Base-by-base conservation (phyloP, 2,329 filamentous ascomycete genomes). In the Alternaria arbusti region DNA sequence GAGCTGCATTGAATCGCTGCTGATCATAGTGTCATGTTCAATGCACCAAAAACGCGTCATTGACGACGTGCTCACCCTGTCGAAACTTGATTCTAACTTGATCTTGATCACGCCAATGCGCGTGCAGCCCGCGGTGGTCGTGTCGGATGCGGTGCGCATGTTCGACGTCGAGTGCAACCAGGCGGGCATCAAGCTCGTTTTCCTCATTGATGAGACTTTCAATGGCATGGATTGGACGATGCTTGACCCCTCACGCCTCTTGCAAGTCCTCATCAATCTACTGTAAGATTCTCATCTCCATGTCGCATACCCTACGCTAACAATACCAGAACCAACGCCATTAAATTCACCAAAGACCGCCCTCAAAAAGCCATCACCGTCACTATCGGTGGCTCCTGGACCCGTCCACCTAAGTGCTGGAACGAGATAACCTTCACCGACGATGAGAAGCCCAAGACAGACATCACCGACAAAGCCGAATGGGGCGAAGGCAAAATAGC, bases 1-100 rank as follows among this genome's bases (percentile, higher is more conserved):
- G 15, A 68, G 59, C 8, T 74, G 72, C 44, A 71, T 76, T 12
- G 79, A 81, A 12, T 73, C 74, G 6, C 47, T 76, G 3, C 67
- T 77, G 22, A 76, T 81, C 3, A 76, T 76, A 22, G 65, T 76
- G 0, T 71, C 71, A 3, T 83, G 81, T 61, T 78, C 80, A 1
- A 64, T 74, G 15, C 81, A 83, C 63, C 80, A 82, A 61, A 80
- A 80, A 62, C 76, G 73, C 11, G 69, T 76, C 12, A 78, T 83
- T 6, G 80, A 83, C 60, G 81, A 83, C 60, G 78, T 83, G 1
- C 74, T 83, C 2, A 80, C 75, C 7, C 54, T 76, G n/a, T 74
- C 72, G 3, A 75, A 75, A 49, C 66, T 76, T 20, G 74, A 76
- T 43, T 75, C 73, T 0, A 70, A 69, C n/a, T 61, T 76, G 9